Percentiles rank a stretch among this genome's conserved stretches.
These are phyloP conservation scores for Imleria badia DNA, from an alignment of 768 basidiomycete species.

Conservation along the genomic window DNA sequence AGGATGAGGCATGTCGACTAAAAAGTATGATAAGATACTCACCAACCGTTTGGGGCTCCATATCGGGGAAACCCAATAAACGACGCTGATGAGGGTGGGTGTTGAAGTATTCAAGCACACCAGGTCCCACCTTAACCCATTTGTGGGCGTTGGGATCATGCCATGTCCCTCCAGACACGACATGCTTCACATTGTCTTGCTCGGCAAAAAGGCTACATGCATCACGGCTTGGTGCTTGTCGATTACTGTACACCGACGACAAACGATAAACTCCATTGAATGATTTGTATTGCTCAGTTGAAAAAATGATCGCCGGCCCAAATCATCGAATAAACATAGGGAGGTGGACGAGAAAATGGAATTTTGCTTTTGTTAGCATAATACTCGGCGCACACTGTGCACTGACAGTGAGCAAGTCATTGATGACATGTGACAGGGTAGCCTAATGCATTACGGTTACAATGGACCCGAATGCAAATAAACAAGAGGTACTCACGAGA, in stretches of 20 bases:
- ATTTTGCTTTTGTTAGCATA: too few species aligned
- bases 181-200: background rate
- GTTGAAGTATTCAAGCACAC: background rate
- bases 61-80: background rate
- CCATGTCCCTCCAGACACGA: background rate
- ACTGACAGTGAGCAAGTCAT: too few species aligned
- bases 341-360: too few species aligned
- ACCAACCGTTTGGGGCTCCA: background rate
- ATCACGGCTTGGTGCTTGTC: background rate
- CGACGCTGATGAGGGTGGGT: background rate
- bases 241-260: background rate
- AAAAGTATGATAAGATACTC: too few species aligned
- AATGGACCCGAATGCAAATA: too few species aligned
- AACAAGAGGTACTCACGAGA: constrained; percentile 15
- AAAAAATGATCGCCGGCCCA: constrained; percentile 28
- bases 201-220: background rate
- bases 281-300: constrained; percentile 28
- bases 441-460: too few species aligned
- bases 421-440: too few species aligned
- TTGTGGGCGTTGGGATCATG: background rate
- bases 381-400: too few species aligned
- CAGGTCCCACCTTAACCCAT: background rate
- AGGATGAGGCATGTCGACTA: background rate
- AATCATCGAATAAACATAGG: constrained; percentile 26
- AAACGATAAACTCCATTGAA: constrained; percentile 3